Conservation (phyloP, 2,329 filamentous ascomycete genomes). For the Niveomyces coronatus region DNA sequence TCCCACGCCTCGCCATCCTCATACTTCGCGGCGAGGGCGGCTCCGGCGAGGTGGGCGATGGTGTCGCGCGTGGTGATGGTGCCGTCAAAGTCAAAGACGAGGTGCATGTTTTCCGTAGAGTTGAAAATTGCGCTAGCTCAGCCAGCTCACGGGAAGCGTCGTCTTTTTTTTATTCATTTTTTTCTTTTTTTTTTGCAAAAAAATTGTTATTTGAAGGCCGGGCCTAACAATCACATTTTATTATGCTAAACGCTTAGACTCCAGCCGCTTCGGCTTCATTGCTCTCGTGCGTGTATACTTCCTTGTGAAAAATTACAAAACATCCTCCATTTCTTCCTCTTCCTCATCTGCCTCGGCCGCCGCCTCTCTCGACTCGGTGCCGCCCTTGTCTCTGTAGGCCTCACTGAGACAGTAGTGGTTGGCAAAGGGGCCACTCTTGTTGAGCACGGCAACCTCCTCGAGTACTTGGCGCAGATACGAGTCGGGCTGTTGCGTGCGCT, state of each 20-base stretch:
- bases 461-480: conserved; percentile 82
- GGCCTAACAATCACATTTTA: no score
- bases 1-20: conserved; percentile 27
- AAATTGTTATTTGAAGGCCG: no score
- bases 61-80: conserved; percentile 48
- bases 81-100: conserved; percentile 50
- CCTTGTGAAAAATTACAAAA: conserved; percentile 36
- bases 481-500: conserved; percentile 74
- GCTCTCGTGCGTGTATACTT: no score
- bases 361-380: conserved; percentile 38
- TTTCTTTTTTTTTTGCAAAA: no score
- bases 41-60: conserved; percentile 35
- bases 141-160: no score
- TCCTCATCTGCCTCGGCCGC: conserved; percentile 53
- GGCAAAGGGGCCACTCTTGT: conserved; percentile 74
- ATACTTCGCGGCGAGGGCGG: conserved; percentile 28
- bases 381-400: conserved; percentile 28
- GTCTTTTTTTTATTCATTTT: no score
- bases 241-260: no score
- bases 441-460: conserved; percentile 70
- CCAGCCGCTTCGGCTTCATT: no score
- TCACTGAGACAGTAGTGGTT: conserved; percentile 79
- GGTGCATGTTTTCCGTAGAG: conserved; percentile 22
- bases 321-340: conserved; percentile 70
- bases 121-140: not conserved